Evolutionary conservation across 257 asterid genomes (phyloP).

Genomic region (Capsicum pubescens): DNA sequence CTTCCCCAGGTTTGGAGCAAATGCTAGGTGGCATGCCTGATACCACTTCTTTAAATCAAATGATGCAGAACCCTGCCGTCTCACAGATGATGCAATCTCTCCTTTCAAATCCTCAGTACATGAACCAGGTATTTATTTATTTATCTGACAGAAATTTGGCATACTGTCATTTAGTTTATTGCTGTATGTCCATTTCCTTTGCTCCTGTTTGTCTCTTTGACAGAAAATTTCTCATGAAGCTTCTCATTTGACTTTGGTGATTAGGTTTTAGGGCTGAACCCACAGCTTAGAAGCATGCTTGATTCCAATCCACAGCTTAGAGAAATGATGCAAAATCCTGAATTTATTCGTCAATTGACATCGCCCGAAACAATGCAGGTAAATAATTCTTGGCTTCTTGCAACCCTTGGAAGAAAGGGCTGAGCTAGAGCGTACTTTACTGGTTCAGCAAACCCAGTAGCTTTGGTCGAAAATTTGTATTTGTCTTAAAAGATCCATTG

Average conservation of each 20-base stretch:
- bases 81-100: slow-evolving; percentile 56
- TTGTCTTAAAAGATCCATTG: no score
- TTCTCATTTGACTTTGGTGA: background rate
- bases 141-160: background rate
- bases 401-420: background rate
- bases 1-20: slow-evolving; percentile 44
- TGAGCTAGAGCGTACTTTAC: no score
- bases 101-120: slow-evolving; percentile 60
- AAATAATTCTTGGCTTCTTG: slow-evolving; percentile 21
- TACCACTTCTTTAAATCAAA: slow-evolving; percentile 46
- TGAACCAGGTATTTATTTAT: slow-evolving; percentile 54
- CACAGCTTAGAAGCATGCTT: slow-evolving; percentile 49
- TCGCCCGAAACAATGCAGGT: slow-evolving; percentile 66
- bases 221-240: slow-evolving; percentile 10
- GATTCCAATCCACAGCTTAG: slow-evolving; percentile 61
- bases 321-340: slow-evolving; percentile 67
- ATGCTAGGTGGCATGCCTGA: slow-evolving; percentile 57
- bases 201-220: background rate
- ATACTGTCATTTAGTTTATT: background rate
- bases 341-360: slow-evolving; percentile 54
- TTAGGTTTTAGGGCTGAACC: slow-evolving; percentile 55
- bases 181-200: background rate
- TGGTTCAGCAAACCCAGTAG: no score
- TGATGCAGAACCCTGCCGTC: slow-evolving; percentile 63
- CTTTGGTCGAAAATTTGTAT: no score